Base-by-base conservation (phyloP, 2,329 filamentous ascomycete species). In the Epichloe baconii region DNA sequence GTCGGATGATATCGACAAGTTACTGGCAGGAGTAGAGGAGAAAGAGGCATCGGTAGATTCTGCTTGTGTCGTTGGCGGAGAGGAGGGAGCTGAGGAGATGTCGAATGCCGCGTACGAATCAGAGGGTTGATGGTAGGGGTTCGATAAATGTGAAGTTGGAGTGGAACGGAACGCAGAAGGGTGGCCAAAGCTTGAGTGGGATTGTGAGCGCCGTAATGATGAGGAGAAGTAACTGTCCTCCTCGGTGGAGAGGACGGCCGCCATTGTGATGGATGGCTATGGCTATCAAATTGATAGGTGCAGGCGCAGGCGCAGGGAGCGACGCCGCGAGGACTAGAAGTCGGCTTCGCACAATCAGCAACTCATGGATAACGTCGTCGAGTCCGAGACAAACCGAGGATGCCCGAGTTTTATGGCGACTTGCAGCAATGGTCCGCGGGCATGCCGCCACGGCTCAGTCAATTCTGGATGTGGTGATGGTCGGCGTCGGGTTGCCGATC, bases 1-100 rank as follows among this genome's bases (percentile, higher is more conserved):
- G 53, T 78, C 76, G 45, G 75, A 78, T 50, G 78, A 75, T 50
- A 85, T 67, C 12, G 81, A 85, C 50, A 83, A 66, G 57, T 77
- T 83, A 58, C 79, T 82, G 17, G 77, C 75, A 4, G 81, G 77
- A 3, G 81, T 85, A 2, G 82, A 84, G 23, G 74, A 71, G 61
- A 75, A 78, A 2, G 81, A 83, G 4, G 75, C 73, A 51, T 75
- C 70, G 21, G 69, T 80, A 63, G 69, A 78, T 55, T 79, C 77
- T 50, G 68, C 69, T 51, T 74, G 72, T 37, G 73, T 55, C 14
- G 73, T 73, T 49, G 70, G 71, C 26, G 79, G 78, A 35, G 79
- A 81, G 0, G 78, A 79, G n/a, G 76, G 71, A 2, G 71, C 66
- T 3, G 79, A 80, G 3, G 77, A 80, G 11, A 68, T 66, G 45